phyloP scores from a whole-genome alignment of 306 rosid species.

The Lupinus albus region DNA sequence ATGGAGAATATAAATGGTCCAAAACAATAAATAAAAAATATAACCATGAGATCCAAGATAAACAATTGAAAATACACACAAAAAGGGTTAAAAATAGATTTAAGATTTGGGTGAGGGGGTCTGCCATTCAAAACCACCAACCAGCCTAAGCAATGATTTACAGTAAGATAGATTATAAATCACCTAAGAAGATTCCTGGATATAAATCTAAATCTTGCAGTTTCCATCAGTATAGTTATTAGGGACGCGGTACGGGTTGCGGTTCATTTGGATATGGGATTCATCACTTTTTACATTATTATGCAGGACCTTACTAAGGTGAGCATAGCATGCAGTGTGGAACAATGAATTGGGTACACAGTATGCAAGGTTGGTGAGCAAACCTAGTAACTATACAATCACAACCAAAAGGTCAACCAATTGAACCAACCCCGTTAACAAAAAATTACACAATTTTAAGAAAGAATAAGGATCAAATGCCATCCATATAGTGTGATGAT shows the following conservation, averaged over 20 bases:
- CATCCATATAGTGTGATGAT: neutral
- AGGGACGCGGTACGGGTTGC: too few species aligned
- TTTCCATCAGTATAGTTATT: neutral
- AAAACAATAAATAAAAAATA: slow-evolving; percentile 5
- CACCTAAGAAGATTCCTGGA: neutral
- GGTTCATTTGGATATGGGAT: too few species aligned
- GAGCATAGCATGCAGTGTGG: too few species aligned
- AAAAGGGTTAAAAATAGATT: too few species aligned
- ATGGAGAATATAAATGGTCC: neutral
- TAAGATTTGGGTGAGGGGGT: too few species aligned
- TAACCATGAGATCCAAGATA: neutral
- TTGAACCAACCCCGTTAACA: neutral
- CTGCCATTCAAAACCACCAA: neutral
- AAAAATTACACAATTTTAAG: neutral
- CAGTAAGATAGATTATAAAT: neutral
- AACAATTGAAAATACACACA: neutral
- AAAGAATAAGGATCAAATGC: neutral
- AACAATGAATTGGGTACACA: too few species aligned
- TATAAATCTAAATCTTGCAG: neutral
- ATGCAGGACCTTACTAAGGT: too few species aligned
- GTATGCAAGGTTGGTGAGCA: too few species aligned
- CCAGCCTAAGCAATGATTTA: neutral
- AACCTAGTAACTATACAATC: too few species aligned
- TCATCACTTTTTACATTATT: too few species aligned
- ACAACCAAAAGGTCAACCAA: neutral